phyloP scores from a whole-genome alignment of 1,139 yeast species.

The Lodderomyces parapsilosis region DNA sequence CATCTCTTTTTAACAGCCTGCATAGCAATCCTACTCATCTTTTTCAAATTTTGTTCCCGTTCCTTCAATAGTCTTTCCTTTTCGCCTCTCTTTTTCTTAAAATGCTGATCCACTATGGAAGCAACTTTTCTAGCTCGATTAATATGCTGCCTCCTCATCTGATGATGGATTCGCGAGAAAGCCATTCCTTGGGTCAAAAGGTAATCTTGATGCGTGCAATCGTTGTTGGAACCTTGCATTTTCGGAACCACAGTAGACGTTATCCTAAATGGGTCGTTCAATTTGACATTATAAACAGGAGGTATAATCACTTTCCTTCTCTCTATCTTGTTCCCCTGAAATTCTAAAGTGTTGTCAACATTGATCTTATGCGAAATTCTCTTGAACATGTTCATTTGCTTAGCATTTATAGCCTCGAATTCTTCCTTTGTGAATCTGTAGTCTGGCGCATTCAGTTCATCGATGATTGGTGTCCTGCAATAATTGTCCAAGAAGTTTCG shows the following conservation, averaged over 20 bases:
- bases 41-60: constrained; percentile 63
- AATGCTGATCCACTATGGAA: constrained; percentile 81
- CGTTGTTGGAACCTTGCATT: constrained; percentile 38
- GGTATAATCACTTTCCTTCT: constrained; percentile 46
- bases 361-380: constrained; percentile 31
- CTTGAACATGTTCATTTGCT: constrained; percentile 31
- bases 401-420: constrained; percentile 28
- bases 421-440: constrained; percentile 35
- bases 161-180: constrained; percentile 70
- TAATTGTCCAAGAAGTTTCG: constrained; percentile 54
- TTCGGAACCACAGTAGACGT: constrained; percentile 41
- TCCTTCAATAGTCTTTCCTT: constrained; percentile 78
- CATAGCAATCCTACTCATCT: constrained; percentile 74
- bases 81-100: constrained; percentile 82
- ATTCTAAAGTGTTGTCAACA: constrained; percentile 37
- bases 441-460: constrained; percentile 36
- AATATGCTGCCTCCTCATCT: constrained; percentile 62
- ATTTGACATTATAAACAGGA: constrained; percentile 36
- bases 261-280: constrained; percentile 40
- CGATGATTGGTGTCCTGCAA: constrained; percentile 40
- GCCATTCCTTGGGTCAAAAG: constrained; percentile 73
- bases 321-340: constrained; percentile 45
- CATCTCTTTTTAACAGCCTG: constrained; percentile 88
- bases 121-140: constrained; percentile 74
- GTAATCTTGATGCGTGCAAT: constrained; percentile 67